Evolutionary conservation across 352 stramenopile genomes (phyloP), one percentile per base, ranked within the genome.

Genomic region (Pythium phragmitis): DNA sequence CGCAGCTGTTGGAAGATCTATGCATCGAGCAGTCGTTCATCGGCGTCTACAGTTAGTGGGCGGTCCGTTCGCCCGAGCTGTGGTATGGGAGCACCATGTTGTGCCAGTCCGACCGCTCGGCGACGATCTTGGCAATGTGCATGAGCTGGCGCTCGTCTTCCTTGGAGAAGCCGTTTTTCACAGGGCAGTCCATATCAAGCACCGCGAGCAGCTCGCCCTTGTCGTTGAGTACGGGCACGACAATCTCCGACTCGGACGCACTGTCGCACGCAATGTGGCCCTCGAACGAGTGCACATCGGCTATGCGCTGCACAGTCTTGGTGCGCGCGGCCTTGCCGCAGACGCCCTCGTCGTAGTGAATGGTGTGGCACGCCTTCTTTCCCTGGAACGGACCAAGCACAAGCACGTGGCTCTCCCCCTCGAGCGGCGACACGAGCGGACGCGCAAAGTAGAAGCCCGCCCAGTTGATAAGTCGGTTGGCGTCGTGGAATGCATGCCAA

Each of bases 231-330:
- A 94, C 72, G 5, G 85, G 85, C 50, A 92, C 79, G 48, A 94
- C 85, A 33, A 94, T 79, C 73, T 94, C 85, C 8, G 85, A 94
- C 57, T 90, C 60, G 37, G 85, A 94, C 19, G 83, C 85, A 48
- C 70, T 79, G 65, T 94, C 85, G 55, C 85, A 94, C 17, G 83
- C 85, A 70, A 94, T 94, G 75, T 94, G 85, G 34, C 82, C 83
- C 8, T 84, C 79, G 53, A 92, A 92, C 28, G 75, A 53, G 68
- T 92, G 80, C 60, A 94, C 85, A 43, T 92, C 75, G 2, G 73
- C 60, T 49, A 94, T 88, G 49, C 83, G 82, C 77, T 94, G 85
- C 55, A 88, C 75, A 3, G 65, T 74, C 57, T 89, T 89, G 34
- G 80, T 87, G 23, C 72, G 78, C 50, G 75, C 87, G 26, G 83